Evolutionary conservation across 768 basidiomycete genomes (phyloP).

Genomic region (Suillus paluster): DNA sequence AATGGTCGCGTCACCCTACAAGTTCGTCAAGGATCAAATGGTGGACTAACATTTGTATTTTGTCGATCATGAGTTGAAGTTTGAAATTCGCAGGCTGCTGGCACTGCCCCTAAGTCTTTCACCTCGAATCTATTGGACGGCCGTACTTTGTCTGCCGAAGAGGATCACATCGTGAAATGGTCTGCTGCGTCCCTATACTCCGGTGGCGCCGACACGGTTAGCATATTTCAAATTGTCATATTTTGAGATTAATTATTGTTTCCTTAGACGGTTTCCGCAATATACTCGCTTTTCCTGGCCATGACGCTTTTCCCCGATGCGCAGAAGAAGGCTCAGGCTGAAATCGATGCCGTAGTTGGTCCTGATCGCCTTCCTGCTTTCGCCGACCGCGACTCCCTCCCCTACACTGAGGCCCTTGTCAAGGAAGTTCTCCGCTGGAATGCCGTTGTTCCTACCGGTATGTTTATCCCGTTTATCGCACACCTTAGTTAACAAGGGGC

Average conservation of each 20-base stretch:
- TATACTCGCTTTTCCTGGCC: slow-evolving; percentile 11
- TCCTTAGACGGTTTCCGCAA: slow-evolving; percentile 13
- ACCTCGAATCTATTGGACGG: slow-evolving; percentile 62
- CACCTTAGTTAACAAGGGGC: slow-evolving; percentile 37
- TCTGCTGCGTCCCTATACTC: slow-evolving; percentile 44
- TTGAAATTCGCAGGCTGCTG: slow-evolving; percentile 50
- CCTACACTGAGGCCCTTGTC: slow-evolving; percentile 62
- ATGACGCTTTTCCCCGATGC: slow-evolving; percentile 41
- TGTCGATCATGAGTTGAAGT: neutral
- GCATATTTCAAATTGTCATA: neutral
- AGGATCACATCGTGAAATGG: slow-evolving; percentile 68
- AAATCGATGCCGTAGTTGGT: slow-evolving; percentile 65
- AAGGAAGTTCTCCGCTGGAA: slow-evolving; percentile 60
- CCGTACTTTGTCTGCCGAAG: slow-evolving; percentile 52
- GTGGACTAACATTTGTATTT: slow-evolving; percentile 35
- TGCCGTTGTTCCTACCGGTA: slow-evolving; percentile 44
- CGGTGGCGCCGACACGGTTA: slow-evolving; percentile 19
- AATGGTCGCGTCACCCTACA: slow-evolving; percentile 60
- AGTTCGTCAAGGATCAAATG: slow-evolving; percentile 66
- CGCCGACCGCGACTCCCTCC: slow-evolving; percentile 60
- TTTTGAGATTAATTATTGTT: neutral
- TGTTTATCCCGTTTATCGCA: slow-evolving; percentile 38
- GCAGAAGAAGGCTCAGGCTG: slow-evolving; percentile 61
- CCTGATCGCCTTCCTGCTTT: slow-evolving; percentile 63
- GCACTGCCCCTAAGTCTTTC: slow-evolving; percentile 54